Evolutionary conservation across 2,329 filamentous ascomycete species (phyloP), one percentile per base, ranked within the genome.

Genomic region (Peltaster fructicola): DNA sequence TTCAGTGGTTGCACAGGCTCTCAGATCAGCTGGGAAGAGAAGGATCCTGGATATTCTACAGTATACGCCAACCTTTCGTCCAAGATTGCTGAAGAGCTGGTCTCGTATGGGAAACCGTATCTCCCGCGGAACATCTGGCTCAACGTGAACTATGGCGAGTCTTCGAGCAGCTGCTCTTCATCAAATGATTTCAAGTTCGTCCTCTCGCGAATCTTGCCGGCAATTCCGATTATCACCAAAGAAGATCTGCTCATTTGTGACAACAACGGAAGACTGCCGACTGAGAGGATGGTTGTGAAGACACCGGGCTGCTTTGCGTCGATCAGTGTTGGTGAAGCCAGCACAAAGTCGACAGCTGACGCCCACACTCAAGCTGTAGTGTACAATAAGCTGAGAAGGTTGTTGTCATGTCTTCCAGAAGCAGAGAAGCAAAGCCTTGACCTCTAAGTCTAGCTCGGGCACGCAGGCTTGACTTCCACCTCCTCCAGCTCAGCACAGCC

Each of bases 131-230:
- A 61, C 22, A 57, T 65, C 3, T 76, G 61, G 44, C 57, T 79
- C 15, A 79, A 78, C 36, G 70, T 79, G 37, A 79, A 79, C 50
- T 75, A 74, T 39, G 67, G 68, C 4, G 47, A 56, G 29, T 61
- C 66, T 1, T 49, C 42, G 2, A 54, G 44, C 0, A 44, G 47
- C 25, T 78, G 73, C 50, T 56, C 51, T 8, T 50, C 53, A 12
- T 45, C 59, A 0, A 50, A 51, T 15, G 51, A 70, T 26, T 74
- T 75, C 56, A 59, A 61, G 37, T 80, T 66, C 46, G 63, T 78
- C 4, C 50, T 78, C 15, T 69, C 57, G 22, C 58, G 73, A 10
- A 67, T 79, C 40, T 50, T 69, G 29, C 58, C 59, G 14, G 44
- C 51, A 1, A 20, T 38, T 2, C 28, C 54, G 14, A 32, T 49